A percentile compares a stretch with the other conserved stretches of the same genome.
Evolutionary conservation across 345 rosid species (phyloP).

Genomic region (Pseudoturritis turrita): DNA sequence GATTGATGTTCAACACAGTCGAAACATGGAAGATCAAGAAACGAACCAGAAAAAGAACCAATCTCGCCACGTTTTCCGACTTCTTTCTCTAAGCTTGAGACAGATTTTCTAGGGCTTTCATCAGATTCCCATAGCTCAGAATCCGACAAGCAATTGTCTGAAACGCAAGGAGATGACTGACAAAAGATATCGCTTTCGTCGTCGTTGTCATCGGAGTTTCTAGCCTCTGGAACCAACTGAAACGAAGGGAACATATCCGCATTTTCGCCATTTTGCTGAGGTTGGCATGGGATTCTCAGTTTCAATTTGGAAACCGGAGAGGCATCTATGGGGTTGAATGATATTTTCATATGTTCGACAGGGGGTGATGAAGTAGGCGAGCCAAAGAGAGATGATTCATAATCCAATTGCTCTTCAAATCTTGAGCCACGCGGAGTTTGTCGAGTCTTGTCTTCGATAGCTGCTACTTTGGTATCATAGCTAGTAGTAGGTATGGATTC

Average conservation of each 20-base stretch:
- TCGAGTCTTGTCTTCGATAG: constrained; percentile 24
- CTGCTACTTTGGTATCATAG: constrained; percentile 23
- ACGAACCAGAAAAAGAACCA: constrained; percentile 27
- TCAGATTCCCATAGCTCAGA: constrained; percentile 92
- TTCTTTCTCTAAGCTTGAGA: constrained; percentile 21
- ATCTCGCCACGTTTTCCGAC: constrained; percentile 18
- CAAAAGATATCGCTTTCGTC: constrained; percentile 66
- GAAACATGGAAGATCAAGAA: constrained; percentile 62
- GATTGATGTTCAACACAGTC: constrained; percentile 39
- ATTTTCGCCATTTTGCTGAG: constrained; percentile 12
- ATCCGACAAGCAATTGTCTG: constrained; percentile 72
- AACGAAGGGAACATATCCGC: constrained; percentile 69
- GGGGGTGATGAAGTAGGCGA: constrained; percentile 81
- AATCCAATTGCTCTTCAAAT: constrained; percentile 14
- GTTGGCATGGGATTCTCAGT: constrained; percentile 63
- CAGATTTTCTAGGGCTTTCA: constrained; percentile 38
- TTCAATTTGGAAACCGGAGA: constrained; percentile 56
- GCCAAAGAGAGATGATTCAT: constrained; percentile 34
- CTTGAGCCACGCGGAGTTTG: constrained; percentile 32
- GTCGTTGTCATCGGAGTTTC: constrained; percentile 48
- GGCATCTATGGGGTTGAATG: constrained; percentile 59
- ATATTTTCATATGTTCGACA: constrained; percentile 81
- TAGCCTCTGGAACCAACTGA: constrained; percentile 73
- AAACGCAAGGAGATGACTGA: constrained; percentile 69
- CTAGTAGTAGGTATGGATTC: constrained; percentile 40